phyloP scores from a whole-genome alignment of 1,139 yeast genomes.

The Debaryomyces robertsiae region DNA sequence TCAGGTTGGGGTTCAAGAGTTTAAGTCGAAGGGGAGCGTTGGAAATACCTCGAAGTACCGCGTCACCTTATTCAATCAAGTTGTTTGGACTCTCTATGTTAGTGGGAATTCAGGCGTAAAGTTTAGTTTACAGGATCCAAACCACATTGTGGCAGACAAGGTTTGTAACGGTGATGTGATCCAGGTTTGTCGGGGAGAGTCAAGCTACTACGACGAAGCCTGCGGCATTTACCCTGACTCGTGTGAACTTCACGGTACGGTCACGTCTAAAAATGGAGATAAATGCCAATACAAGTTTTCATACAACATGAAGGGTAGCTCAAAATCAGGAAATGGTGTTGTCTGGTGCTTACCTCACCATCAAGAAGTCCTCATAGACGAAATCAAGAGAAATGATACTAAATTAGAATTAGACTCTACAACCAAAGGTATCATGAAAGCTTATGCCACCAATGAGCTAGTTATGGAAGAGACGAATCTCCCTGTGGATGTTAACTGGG shows the following conservation, averaged over 20 bases:
- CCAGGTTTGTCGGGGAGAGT: conserved; percentile 51
- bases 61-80: conserved; percentile 42
- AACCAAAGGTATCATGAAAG: conserved; percentile 67
- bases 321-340: conserved; percentile 34
- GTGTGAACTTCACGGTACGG: conserved; percentile 27
- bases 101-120: conserved; percentile 31
- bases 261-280: conserved; percentile 22
- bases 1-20: conserved; percentile 63
- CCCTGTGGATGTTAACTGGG: conserved; percentile 54
- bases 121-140: conserved; percentile 51
- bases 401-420: conserved; percentile 60
- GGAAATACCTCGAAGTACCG: conserved; percentile 30
- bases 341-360: conserved; percentile 72
- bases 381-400: conserved; percentile 25
- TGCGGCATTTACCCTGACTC: conserved; percentile 42
- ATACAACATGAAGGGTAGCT: conserved; percentile 33
- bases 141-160: conserved; percentile 49
- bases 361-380: conserved; percentile 42
- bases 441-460: conserved; percentile 52
- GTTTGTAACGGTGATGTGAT: conserved; percentile 33
- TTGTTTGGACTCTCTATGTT: conserved; percentile 44
- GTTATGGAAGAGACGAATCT: conserved; percentile 49
- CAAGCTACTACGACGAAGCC: conserved; percentile 51
- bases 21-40: conserved; percentile 20
- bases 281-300: conserved; percentile 33